Evolutionary conservation across 2,329 filamentous ascomycete species (phyloP).

Genomic region (Colletotrichum sp.): DNA sequence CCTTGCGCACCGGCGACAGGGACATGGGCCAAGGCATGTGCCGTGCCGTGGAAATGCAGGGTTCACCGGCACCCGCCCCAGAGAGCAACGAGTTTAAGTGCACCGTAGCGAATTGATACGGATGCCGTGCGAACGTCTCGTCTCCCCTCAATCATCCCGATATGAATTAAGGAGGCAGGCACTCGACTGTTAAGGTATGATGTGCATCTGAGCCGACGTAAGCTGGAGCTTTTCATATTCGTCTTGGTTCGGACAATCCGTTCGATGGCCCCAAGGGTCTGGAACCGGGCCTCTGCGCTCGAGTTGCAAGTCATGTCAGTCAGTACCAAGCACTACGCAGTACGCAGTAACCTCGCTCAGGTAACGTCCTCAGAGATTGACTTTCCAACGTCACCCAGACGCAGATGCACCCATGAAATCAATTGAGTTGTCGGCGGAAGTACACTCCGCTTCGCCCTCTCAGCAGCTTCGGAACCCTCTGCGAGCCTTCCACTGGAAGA

Average conservation of each 20-base stretch:
- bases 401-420: neutral
- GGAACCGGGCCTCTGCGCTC: neutral
- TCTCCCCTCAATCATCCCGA: neutral
- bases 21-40: slow-evolving; percentile 5
- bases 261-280: neutral
- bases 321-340: neutral
- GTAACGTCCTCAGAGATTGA: neutral
- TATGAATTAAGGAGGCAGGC: neutral
- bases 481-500: neutral
- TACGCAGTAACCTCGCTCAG: neutral
- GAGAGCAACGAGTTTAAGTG: neutral
- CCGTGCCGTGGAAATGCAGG: slow-evolving; percentile 3
- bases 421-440: neutral
- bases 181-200: neutral
- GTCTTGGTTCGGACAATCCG: neutral
- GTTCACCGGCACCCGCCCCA: neutral
- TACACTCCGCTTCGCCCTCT: neutral
- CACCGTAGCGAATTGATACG: neutral
- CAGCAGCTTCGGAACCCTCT: neutral
- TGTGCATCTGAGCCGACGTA: neutral
- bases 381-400: neutral
- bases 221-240: neutral
- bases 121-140: neutral
- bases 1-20: neutral
- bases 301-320: neutral